These are phyloP conservation scores for Cymbidium sinense DNA, from an alignment of 106 monocot genomes.

Conservation along the genomic window DNA sequence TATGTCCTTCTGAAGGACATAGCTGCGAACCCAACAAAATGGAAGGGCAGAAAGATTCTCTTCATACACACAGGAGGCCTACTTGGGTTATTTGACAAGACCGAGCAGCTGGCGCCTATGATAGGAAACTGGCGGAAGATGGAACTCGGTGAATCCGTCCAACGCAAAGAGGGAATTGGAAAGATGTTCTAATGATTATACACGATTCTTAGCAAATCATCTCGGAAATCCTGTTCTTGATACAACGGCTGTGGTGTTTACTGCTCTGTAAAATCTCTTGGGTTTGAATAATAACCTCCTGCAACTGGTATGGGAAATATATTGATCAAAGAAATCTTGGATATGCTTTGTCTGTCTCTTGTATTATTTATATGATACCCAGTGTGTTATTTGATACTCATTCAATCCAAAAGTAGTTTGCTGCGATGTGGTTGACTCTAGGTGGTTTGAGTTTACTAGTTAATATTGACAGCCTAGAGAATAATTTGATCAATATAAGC, in stretches of 20 bases:
- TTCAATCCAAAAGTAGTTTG: neutral
- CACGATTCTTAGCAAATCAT: too few species aligned
- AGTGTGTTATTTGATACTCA: neutral
- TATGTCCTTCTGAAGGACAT: conserved; percentile 76
- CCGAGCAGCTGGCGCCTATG: conserved; percentile 48
- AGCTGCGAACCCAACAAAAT: conserved; percentile 51
- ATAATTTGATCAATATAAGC: too few species aligned
- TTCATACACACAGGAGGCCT: conserved; percentile 96
- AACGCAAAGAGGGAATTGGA: neutral
- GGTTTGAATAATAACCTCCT: neutral
- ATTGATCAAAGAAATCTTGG: neutral
- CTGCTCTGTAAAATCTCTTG: neutral
- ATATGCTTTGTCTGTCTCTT: neutral
- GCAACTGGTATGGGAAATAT: neutral
- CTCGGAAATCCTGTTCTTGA: too few species aligned
- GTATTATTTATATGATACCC: too few species aligned
- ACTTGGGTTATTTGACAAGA: conserved; percentile 82
- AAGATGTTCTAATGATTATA: too few species aligned
- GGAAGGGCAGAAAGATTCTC: conserved; percentile 70
- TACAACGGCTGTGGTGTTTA: too few species aligned
- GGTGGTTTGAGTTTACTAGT: too few species aligned
- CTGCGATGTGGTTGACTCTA: too few species aligned
- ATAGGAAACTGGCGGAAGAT: conserved; percentile 58
- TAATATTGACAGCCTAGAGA: too few species aligned
- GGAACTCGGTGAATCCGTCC: conserved; percentile 54